Evolutionary conservation across 306 rosid species (phyloP).

Genomic region (Quercus engelmannii): DNA sequence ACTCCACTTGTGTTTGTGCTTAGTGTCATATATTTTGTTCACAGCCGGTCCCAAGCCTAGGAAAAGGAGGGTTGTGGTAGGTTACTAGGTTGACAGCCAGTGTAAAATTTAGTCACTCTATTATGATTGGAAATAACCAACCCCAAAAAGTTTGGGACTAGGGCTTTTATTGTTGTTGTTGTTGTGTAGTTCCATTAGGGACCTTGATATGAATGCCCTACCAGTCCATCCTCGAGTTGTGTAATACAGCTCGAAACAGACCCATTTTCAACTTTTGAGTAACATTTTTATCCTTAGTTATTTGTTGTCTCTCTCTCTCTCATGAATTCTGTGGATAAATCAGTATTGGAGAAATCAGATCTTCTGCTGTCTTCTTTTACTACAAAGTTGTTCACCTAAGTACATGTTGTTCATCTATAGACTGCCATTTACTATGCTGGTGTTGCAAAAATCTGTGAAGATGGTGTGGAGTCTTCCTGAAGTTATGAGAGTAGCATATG

Average conservation of each 20-base stretch:
- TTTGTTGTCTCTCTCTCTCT: not conserved
- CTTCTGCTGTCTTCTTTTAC: conserved; percentile 11
- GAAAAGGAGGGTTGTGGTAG: no score
- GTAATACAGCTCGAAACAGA: not conserved
- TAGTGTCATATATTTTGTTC: no score
- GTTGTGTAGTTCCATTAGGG: not conserved
- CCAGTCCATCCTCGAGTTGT: no score
- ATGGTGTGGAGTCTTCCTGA: conserved; percentile 88
- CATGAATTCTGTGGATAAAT: not conserved
- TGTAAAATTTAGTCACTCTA: no score
- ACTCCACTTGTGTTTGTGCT: no score
- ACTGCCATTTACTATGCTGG: conserved; percentile 95
- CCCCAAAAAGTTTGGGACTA: no score
- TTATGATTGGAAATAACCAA: no score
- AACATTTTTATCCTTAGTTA: not conserved
- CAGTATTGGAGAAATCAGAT: conserved; percentile 8
- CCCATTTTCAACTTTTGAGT: not conserved
- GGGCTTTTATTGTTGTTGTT: no score
- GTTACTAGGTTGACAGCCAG: no score
- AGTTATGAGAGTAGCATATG: conserved; percentile 76
- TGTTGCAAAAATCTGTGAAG: conserved; percentile 86
- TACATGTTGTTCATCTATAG: conserved; percentile 40
- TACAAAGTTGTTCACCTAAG: conserved; percentile 7
- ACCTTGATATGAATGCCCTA: no score
- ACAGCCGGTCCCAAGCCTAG: no score